These are phyloP conservation scores for Aspergillus ostianus DNA, from an alignment of 495 filamentous ascomycete genomes.

Conservation along the genomic window DNA sequence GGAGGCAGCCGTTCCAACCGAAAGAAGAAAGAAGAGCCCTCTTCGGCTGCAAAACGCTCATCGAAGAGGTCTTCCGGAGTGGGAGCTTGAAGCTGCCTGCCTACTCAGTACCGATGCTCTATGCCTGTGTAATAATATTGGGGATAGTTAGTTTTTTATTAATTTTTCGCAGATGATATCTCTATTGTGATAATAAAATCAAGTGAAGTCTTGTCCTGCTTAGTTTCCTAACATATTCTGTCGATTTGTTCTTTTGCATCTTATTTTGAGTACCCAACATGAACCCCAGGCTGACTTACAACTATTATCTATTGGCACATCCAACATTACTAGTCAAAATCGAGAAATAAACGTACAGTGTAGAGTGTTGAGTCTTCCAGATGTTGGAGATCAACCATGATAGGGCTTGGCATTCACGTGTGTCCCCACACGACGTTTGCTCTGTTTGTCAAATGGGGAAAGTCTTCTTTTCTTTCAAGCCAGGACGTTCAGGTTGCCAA, in stretches of 20 bases:
- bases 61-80: conserved; percentile 33
- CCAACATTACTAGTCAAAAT: too few relatives aligned
- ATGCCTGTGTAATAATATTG: not conserved
- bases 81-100: conserved; percentile 15
- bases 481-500: not conserved
- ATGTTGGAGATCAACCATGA: not conserved
- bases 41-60: conserved; percentile 28
- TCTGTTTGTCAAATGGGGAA: conserved; percentile 20
- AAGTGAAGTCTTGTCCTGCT: not conserved
- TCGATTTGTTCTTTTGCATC: too few relatives aligned
- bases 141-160: not conserved
- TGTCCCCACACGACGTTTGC: conserved; percentile 20
- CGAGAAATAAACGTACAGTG: too few relatives aligned
- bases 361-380: too few relatives aligned
- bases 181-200: not conserved
- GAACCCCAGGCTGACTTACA: too few relatives aligned
- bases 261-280: too few relatives aligned
- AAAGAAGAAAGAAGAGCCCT: conserved; percentile 62
- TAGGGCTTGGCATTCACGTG: conserved; percentile 7
- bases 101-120: not conserved
- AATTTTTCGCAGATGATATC: not conserved
- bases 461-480: conserved; percentile 8
- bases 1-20: conserved; percentile 57
- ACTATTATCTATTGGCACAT: too few relatives aligned
- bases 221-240: not conserved